These are phyloP conservation scores for Phytophthora sp. DNA, from an alignment of 352 stramenopile species.

Conservation along the genomic window DNA sequence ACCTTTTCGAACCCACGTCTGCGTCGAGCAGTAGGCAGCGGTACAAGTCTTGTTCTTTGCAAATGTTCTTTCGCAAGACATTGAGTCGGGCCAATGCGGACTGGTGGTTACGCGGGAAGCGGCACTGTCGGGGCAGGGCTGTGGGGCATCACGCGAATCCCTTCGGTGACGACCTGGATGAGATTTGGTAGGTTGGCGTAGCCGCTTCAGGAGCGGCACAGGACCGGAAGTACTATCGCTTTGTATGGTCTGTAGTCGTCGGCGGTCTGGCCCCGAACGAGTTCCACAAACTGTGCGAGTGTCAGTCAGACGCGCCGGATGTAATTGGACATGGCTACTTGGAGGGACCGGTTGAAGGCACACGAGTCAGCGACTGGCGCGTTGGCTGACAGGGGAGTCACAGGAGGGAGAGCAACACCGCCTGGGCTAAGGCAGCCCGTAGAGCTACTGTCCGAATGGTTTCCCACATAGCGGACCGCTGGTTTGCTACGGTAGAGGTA, in stretches of 20 bases:
- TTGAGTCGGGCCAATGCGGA: neutral
- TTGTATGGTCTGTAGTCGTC: neutral
- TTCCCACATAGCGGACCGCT: too few relatives aligned
- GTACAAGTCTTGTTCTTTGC: constrained; percentile 1
- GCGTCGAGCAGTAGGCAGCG: constrained; percentile 8
- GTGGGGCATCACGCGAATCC: neutral
- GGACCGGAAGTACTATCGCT: neutral
- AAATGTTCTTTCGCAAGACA: constrained; percentile 1
- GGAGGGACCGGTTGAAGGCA: neutral
- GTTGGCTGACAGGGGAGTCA: neutral
- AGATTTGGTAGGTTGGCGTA: neutral
- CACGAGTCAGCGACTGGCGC: too few relatives aligned
- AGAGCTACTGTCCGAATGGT: too few relatives aligned
- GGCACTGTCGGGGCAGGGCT: neutral
- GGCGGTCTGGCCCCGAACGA: neutral
- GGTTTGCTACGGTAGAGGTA: too few relatives aligned
- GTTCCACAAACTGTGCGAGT: neutral
- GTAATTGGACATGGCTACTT: neutral
- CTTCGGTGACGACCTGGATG: neutral
- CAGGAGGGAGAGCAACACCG: too few relatives aligned
- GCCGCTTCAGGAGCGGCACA: neutral
- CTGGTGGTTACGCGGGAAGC: neutral
- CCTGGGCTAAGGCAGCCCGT: too few relatives aligned
- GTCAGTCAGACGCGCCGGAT: neutral
- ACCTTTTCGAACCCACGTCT: neutral